Conservation (phyloP, 73 alveolate genomes). For the Paramecium caudatum region DNA sequence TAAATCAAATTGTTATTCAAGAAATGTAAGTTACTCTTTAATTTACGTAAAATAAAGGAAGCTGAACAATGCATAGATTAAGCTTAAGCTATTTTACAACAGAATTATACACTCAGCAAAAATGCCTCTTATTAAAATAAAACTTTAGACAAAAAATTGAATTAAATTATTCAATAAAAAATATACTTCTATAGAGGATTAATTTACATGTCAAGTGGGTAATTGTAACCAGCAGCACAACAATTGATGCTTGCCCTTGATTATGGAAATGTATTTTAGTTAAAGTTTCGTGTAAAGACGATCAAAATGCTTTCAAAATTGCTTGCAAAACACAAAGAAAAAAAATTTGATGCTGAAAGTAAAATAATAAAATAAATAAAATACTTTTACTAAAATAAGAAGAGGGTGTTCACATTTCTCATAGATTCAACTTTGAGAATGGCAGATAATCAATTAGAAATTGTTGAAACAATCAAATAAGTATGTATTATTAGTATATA, state of each 20-base stretch:
- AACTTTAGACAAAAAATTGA: constrained; percentile 10
- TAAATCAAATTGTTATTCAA: constrained; percentile 40
- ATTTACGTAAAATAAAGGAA: constrained; percentile 58
- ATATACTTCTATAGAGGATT: constrained; percentile 56
- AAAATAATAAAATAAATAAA: constrained; percentile 23
- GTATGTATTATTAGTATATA: not conserved
- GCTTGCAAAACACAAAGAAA: not conserved
- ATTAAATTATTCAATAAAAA: constrained; percentile 41
- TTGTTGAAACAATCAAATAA: constrained; percentile 31
- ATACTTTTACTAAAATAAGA: constrained; percentile 8
- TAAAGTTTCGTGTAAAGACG: constrained; percentile 33
- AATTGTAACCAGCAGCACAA: constrained; percentile 12
- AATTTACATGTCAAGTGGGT: constrained; percentile 43
- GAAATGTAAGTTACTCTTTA: constrained; percentile 51
- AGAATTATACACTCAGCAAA: not conserved
- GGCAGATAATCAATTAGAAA: constrained; percentile 51
- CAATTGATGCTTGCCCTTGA: constrained; percentile 56
- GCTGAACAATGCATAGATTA: constrained; percentile 65
- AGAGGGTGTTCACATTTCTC: not conserved
- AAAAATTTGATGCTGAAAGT: constrained; percentile 19
- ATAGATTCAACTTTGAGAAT: constrained; percentile 50
- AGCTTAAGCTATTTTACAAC: constrained; percentile 49
- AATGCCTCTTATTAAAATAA: constrained; percentile 60
- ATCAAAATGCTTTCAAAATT: constrained; percentile 34
- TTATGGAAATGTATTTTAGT: constrained; percentile 47